These are phyloP conservation scores for Pugionium cornutum DNA, from an alignment of 345 rosid species.

Conservation along the genomic window DNA sequence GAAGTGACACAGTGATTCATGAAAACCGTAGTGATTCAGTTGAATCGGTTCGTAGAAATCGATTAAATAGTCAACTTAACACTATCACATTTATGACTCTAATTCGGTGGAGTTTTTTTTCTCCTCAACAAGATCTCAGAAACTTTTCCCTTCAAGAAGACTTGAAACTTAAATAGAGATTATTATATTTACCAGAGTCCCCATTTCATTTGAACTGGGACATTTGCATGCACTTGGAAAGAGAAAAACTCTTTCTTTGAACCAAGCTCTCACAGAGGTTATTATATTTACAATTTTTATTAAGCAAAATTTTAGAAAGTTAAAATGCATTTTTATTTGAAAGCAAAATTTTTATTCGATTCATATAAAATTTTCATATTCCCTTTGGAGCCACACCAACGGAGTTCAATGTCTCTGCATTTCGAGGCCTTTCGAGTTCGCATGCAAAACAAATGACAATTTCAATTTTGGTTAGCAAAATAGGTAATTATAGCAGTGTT, in stretches of 20 bases:
- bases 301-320: not conserved
- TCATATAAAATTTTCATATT: conserved; percentile 26
- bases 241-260: not conserved
- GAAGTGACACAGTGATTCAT: not conserved
- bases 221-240: not conserved
- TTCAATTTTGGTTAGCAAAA: not conserved
- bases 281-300: conserved; percentile 25
- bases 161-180: no score
- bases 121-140: not conserved
- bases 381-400: conserved; percentile 47
- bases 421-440: conserved; percentile 37
- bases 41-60: not conserved
- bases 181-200: no score
- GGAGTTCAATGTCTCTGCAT: conserved; percentile 46
- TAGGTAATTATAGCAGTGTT: no score
- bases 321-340: conserved; percentile 1
- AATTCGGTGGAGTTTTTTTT: conserved; percentile 11
- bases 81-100: not conserved
- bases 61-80: not conserved
- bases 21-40: not conserved
- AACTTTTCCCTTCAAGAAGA: not conserved
- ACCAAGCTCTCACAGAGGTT: conserved; percentile 11
- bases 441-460: not conserved
- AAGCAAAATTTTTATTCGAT: conserved; percentile 5
- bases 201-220: not conserved